A percentile compares a stretch with the other conserved stretches of the same genome.
phyloP scores from a whole-genome alignment of 2,329 filamentous ascomycete species.

The Botrytis squamosa region DNA sequence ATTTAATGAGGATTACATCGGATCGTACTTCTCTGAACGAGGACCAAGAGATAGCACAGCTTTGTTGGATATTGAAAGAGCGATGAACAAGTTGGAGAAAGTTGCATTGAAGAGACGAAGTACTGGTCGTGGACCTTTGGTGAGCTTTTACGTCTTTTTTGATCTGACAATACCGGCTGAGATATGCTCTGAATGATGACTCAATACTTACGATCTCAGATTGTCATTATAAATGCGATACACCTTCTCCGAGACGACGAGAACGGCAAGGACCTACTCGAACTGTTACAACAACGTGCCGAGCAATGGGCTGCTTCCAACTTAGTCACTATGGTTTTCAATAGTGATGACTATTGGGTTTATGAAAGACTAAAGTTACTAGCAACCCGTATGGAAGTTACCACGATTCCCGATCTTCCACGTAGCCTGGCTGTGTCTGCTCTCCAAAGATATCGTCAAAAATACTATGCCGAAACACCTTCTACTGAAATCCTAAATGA shows the following conservation, averaged over 20 bases:
- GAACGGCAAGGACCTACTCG: constrained; percentile 87
- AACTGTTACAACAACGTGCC: constrained; percentile 90
- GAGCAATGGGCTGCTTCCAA: constrained; percentile 95
- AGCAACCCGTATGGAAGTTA: constrained; percentile 91
- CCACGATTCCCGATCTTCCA: constrained; percentile 78
- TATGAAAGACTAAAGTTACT: constrained; percentile 93
- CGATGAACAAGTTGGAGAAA: constrained; percentile 97
- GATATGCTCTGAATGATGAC: not conserved
- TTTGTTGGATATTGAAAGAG: constrained; percentile 90
- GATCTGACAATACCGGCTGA: not conserved
- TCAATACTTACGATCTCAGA: not conserved
- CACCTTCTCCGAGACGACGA: constrained; percentile 90
- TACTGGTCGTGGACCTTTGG: constrained; percentile 62
- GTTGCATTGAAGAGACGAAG: constrained; percentile 74
- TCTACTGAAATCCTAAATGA: constrained; percentile 60
- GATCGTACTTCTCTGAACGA: constrained; percentile 89
- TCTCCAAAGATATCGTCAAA: constrained; percentile 73
- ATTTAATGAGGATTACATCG: constrained; percentile 97
- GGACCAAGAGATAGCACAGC: constrained; percentile 91
- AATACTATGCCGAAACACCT: constrained; percentile 68
- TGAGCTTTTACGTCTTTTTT: constrained; percentile 42
- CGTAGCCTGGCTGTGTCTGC: constrained; percentile 76
- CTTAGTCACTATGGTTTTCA: constrained; percentile 89
- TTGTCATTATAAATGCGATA: constrained; percentile 85
- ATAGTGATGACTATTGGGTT: constrained; percentile 98